A percentile compares a stretch with the other conserved stretches of the same genome.
Evolutionary conservation across 2,329 filamentous ascomycete species (phyloP).

Genomic region (Ophiostoma fasciatum): DNA sequence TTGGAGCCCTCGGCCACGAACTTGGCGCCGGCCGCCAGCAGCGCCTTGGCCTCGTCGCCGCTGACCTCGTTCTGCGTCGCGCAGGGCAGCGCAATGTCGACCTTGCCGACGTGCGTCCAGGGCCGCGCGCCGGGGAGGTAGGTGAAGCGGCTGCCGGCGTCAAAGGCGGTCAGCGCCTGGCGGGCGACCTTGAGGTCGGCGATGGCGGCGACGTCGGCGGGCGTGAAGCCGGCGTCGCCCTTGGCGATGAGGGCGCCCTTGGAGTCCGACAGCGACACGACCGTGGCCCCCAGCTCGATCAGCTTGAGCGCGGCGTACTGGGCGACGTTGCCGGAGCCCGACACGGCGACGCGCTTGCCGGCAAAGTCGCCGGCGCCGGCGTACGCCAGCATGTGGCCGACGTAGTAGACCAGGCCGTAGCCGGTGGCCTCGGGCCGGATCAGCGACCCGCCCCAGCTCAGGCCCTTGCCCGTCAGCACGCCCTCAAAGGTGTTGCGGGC

Average conservation of each 20-base stretch:
- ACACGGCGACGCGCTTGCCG: constrained; percentile 90
- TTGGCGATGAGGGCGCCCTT: constrained; percentile 69
- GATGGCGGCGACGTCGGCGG: constrained; percentile 66
- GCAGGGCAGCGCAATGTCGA: constrained; percentile 83
- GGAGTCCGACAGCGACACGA: constrained; percentile 88
- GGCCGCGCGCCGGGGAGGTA: constrained; percentile 80
- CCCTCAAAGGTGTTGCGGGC: constrained; percentile 88
- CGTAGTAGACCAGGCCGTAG: constrained; percentile 93
- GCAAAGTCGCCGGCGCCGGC: constrained; percentile 73
- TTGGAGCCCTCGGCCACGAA: constrained; percentile 95
- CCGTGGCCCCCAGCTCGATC: constrained; percentile 86
- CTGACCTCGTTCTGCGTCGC: constrained; percentile 98
- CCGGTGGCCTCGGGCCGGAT: constrained; percentile 93
- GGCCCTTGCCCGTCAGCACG: constrained; percentile 90
- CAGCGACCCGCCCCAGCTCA: constrained; percentile 80
- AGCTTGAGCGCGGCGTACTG: constrained; percentile 95
- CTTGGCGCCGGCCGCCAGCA: constrained; percentile 61
- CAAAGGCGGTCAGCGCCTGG: constrained; percentile 63
- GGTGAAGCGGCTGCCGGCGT: constrained; percentile 52
- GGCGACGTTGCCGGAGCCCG: constrained; percentile 93
- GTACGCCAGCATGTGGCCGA: constrained; percentile 88
- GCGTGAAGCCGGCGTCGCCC: constrained; percentile 52
- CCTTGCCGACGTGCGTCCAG: constrained; percentile 77
- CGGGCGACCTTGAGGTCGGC: constrained; percentile 76
- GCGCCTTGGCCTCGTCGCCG: constrained; percentile 71